A percentile compares a stretch with the other conserved stretches of the same genome.
Conservation (phyloP, 164 flowering plant species). For the Hamamelis virginiana region DNA sequence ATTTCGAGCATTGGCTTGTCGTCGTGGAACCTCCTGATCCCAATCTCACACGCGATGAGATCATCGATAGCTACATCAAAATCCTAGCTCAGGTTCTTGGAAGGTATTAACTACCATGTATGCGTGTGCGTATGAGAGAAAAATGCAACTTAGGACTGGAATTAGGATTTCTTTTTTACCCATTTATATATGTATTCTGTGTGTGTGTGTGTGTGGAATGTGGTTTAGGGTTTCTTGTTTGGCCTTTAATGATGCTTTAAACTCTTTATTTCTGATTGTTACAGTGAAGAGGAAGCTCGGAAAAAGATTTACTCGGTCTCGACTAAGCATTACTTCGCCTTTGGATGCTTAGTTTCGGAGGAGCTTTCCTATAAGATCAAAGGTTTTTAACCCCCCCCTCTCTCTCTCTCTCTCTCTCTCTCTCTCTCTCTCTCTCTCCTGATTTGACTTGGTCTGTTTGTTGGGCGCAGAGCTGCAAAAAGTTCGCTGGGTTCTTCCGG, state of each 20-base stretch:
- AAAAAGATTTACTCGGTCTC: conserved; percentile 41
- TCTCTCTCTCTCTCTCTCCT: not conserved
- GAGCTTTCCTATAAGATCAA: conserved; percentile 37
- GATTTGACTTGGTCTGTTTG: not conserved
- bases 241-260: too few species aligned
- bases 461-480: conserved; percentile 28
- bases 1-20: conserved; percentile 28
- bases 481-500: conserved; percentile 53
- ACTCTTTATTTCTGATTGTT: too few species aligned
- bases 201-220: too few species aligned
- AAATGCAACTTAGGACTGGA: too few species aligned
- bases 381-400: conserved; percentile 13
- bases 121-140: too few species aligned
- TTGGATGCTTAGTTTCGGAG: conserved; percentile 37
- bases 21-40: conserved; percentile 19
- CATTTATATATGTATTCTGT: too few species aligned
- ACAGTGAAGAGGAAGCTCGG: conserved; percentile 44
- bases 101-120: conserved; percentile 17
- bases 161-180: too few species aligned
- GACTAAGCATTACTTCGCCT: conserved; percentile 41
- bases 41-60: conserved; percentile 16
- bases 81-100: conserved; percentile 33
- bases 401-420: not conserved
- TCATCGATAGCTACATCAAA: conserved; percentile 31
- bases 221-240: too few species aligned